phyloP scores from a whole-genome alignment of 495 filamentous ascomycete species.

The Staphylotrichum longicolle region DNA sequence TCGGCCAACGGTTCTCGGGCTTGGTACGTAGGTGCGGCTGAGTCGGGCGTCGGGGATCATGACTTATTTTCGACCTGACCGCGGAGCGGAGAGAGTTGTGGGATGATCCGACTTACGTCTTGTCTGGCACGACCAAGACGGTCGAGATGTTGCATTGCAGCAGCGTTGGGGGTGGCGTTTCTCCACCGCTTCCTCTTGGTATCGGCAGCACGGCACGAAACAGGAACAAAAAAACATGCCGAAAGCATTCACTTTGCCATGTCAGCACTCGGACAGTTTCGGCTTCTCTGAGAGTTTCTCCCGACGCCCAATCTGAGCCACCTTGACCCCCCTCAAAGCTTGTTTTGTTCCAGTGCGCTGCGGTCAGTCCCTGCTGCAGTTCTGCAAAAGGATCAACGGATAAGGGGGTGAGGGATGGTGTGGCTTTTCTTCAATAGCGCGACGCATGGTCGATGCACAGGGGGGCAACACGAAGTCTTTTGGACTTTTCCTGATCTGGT shows the following conservation, averaged over 20 bases:
- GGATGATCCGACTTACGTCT: slow-evolving; percentile 7
- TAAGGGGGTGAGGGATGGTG: background rate
- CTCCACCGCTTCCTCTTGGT: slow-evolving; percentile 7
- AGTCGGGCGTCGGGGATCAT: background rate
- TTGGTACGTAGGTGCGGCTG: slow-evolving; percentile 1
- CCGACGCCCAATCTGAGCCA: background rate
- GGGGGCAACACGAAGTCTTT: background rate
- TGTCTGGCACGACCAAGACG: slow-evolving; percentile 5
- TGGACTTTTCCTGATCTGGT: too few species aligned
- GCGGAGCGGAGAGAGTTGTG: background rate
- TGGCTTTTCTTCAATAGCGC: slow-evolving; percentile 1
- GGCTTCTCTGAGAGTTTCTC: background rate
- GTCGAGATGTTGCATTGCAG: slow-evolving; percentile 14
- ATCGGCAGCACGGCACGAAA: background rate
- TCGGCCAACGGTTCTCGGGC: background rate
- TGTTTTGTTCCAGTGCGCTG: too few species aligned
- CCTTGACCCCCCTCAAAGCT: too few species aligned
- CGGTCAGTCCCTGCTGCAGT: too few species aligned
- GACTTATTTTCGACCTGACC: slow-evolving; percentile 10
- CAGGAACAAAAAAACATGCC: background rate
- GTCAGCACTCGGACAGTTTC: background rate
- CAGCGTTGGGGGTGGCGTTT: slow-evolving; percentile 6
- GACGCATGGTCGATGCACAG: slow-evolving; percentile 1
- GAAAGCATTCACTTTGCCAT: background rate
- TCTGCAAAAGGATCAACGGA: too few species aligned